Base-by-base conservation (phyloP, 768 basidiomycete species). In the Boletus insuetus region DNA sequence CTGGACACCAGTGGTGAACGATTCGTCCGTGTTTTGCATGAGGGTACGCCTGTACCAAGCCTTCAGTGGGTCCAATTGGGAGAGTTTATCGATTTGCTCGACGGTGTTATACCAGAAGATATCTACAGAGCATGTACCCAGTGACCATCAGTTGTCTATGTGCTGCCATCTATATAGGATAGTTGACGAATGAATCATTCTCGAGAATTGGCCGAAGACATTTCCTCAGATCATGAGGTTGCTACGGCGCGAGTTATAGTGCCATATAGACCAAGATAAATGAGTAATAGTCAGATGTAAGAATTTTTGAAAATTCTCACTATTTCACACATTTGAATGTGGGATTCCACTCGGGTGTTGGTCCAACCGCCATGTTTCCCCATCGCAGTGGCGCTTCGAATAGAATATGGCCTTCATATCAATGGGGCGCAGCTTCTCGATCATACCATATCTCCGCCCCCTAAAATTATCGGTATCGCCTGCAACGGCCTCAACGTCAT, bases 11-110 rank as follows among this genome's bases (percentile, higher is more conserved):
- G 40, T 3, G 60, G 57, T 17, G 51, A 41, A 32, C 60, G 55
- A 8, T 79, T 75, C 44, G 75, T 80, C 19, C 72, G 79, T 12
- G 71, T 80, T 26, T 53, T 80, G 34, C 73, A 79, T 43, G 78
- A 79, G 58, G 79, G 79, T 4, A 72, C 71, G 1, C 73, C 73
- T 2, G 73, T 78, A 10, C 55, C 53, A 2, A 62, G 61, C 12
- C 60, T 79, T 37, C 68, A 63, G 40, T 79, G 79, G 79, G 56
- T 72, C 1, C 53, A 46, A 3, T 46, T 80, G 14, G 69, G 63
- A 13, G 56, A 59, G 3, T 79, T 80, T 55, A 69, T 76, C 26
- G 56, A 43, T 7, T 45, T 69, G 40, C 47, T 80, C 34, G 64
- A 68, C 16, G 54, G 48, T 0, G 64, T 75, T 26, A 69, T 79